These are phyloP conservation scores for Salix suchowensis DNA, from an alignment of 345 rosid species.

Conservation along the genomic window DNA sequence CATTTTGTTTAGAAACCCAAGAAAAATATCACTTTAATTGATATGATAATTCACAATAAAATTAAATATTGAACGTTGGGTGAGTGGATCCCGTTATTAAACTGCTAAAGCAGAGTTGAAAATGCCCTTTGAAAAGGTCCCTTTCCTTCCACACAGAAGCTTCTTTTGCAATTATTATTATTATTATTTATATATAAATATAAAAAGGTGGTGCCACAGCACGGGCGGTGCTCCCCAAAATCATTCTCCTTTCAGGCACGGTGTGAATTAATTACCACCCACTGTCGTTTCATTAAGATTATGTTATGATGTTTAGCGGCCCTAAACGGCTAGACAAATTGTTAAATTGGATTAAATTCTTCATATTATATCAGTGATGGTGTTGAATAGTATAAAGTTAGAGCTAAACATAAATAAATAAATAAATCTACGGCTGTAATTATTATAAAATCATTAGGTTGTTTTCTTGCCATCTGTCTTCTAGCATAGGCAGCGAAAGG, in stretches of 20 bases:
- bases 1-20: too few relatives aligned
- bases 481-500: too few relatives aligned
- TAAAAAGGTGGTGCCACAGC: conserved; percentile 11
- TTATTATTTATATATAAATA: not conserved
- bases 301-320: conserved; percentile 11
- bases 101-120: not conserved
- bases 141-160: conserved; percentile 8
- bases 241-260: conserved; percentile 13
- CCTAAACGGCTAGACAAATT: not conserved
- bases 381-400: not conserved
- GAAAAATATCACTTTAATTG: too few relatives aligned
- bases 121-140: not conserved
- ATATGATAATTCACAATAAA: too few relatives aligned
- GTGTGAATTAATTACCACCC: not conserved
- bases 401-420: not conserved
- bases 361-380: not conserved
- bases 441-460: not conserved
- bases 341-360: not conserved
- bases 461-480: too few relatives aligned
- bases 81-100: not conserved
- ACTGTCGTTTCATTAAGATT: conserved; percentile 14
- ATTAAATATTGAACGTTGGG: too few relatives aligned
- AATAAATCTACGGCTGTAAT: not conserved
- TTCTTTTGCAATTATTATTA: not conserved
- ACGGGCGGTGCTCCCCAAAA: conserved; percentile 24